phyloP scores from a whole-genome alignment of 495 filamentous ascomycete species.

The Podospora appendiculata region DNA sequence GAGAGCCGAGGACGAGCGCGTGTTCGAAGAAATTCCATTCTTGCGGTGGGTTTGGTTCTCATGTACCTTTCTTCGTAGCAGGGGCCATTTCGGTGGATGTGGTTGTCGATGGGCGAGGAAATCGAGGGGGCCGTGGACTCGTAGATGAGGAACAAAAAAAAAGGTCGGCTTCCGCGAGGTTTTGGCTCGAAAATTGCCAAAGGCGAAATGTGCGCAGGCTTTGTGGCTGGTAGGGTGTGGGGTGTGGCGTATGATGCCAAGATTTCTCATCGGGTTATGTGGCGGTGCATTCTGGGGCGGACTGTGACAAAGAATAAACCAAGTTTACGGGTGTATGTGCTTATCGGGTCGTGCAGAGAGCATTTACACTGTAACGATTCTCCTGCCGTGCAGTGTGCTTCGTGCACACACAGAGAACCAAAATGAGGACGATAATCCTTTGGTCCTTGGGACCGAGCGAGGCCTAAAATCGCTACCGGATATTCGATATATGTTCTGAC shows the following conservation, averaged over 20 bases:
- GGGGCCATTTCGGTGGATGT: conserved; percentile 63
- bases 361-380: too few relatives aligned
- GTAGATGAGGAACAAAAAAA: conserved; percentile 5
- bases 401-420: too few relatives aligned
- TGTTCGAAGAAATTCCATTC: conserved; percentile 16
- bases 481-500: too few relatives aligned
- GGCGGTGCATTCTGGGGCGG: too few relatives aligned
- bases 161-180: conserved; percentile 1
- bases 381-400: too few relatives aligned
- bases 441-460: too few relatives aligned
- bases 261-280: too few relatives aligned
- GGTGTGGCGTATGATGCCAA: not conserved
- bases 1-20: conserved; percentile 23
- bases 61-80: conserved; percentile 61
- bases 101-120: conserved; percentile 30
- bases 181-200: conserved; percentile 15
- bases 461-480: too few relatives aligned
- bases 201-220: conserved; percentile 10
- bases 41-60: conserved; percentile 3
- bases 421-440: too few relatives aligned
- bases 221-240: not conserved
- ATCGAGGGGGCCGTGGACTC: conserved; percentile 19
- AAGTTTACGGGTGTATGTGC: too few relatives aligned
- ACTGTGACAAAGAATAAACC: too few relatives aligned
- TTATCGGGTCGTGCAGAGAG: too few relatives aligned